Conservation (phyloP, 495 filamentous ascomycete genomes). For the Arthonia radiata region DNA sequence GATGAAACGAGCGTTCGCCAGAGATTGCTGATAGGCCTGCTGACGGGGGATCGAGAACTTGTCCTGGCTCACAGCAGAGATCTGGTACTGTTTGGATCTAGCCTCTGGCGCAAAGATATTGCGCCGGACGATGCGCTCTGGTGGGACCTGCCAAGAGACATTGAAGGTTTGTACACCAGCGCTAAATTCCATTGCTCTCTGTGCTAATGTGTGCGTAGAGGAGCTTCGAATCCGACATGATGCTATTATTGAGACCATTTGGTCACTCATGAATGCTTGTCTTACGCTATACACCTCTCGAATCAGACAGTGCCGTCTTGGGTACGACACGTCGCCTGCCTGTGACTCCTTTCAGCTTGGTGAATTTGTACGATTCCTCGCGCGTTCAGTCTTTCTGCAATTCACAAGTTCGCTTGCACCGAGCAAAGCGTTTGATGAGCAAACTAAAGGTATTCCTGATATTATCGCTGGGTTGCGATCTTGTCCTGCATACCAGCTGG, state of each 20-base stretch:
- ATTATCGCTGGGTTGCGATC: slow-evolving; percentile 30
- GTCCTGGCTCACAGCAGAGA: slow-evolving; percentile 28
- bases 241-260: slow-evolving; percentile 47
- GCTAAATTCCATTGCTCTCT: not conserved
- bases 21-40: slow-evolving; percentile 33
- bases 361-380: slow-evolving; percentile 62
- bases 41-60: slow-evolving; percentile 28
- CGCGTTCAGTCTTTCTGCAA: slow-evolving; percentile 24
- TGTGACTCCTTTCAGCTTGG: slow-evolving; percentile 77
- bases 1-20: slow-evolving; percentile 34
- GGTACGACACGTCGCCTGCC: slow-evolving; percentile 45
- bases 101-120: slow-evolving; percentile 26
- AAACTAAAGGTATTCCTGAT: slow-evolving; percentile 19
- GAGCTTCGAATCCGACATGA: slow-evolving; percentile 48
- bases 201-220: slow-evolving; percentile 18
- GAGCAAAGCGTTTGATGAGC: slow-evolving; percentile 8
- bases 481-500: slow-evolving; percentile 56
- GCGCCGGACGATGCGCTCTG: slow-evolving; percentile 24
- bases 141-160: slow-evolving; percentile 44
- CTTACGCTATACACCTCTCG: slow-evolving; percentile 37
- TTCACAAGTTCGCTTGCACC: slow-evolving; percentile 16
- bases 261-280: slow-evolving; percentile 52
- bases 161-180: slow-evolving; percentile 35
- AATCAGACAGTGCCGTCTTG: slow-evolving; percentile 37
- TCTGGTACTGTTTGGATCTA: slow-evolving; percentile 41